Evolutionary conservation across 768 basidiomycete species (phyloP), one percentile per base, ranked within the genome.

Genomic region (Filobasidium floriforme): DNA sequence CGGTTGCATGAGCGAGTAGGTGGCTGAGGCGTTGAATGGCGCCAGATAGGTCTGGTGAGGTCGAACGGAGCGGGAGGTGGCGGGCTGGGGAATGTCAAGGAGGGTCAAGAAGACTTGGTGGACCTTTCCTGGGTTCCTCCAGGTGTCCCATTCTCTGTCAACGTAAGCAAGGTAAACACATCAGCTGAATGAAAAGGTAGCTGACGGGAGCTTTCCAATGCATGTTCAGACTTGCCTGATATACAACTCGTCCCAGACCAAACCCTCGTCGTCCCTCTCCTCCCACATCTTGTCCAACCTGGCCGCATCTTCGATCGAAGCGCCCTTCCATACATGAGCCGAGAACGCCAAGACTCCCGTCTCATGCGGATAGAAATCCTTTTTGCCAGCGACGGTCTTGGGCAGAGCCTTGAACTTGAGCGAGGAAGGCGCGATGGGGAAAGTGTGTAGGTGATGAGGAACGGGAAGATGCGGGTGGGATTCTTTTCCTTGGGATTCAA

Each of bases 291-390:
- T 81, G 74, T 94, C 90, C 70, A 88, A 83, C 71, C 85, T 82
- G 68, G 82, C 84, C 28, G 88, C 87, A 11, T 85, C 82, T 44
- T 82, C 84, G 57, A 96, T 79, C 67, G 87, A 83, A 1, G 87
- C 87, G 67, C 93, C 89, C 1, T 84, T 79, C 74, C 89, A 88
- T 5, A 94, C 90, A 62, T 85, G 82, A 41, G 89, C 90, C 0
- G 90, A 89, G 81, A 99, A 97, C 7, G 90, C 86, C 43, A 99
- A 83, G 55, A 83, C 72, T 18, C 85, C 84, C 4, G 83, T 80
- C n/a, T 28, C 15, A 32, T 57, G 54, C 4, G 22, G 1, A 49
- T 49, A 5, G 18, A 19, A 28, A 55, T 19, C 62, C 57, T 60
- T 37, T 19, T 41, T 41, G 2, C 24, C 44, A 0, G 63, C 54